Percentiles rank a stretch among this genome's conserved stretches.
These are phyloP conservation scores for Apiospora saccharicola DNA, from an alignment of 2,329 filamentous ascomycete species.

Conservation along the genomic window DNA sequence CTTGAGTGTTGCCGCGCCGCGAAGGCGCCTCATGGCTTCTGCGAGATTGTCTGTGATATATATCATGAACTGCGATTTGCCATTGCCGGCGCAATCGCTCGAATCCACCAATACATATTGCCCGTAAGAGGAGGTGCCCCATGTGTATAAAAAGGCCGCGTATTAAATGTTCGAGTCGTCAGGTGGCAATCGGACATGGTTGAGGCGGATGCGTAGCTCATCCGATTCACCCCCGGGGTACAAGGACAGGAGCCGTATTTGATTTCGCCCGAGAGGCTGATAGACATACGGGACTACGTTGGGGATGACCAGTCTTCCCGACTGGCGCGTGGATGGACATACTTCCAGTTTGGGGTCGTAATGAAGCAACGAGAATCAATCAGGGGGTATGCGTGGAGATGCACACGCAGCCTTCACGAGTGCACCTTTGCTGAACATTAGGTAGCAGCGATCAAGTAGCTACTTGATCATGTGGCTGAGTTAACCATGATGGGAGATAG, in stretches of 20 bases:
- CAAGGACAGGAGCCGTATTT: neutral
- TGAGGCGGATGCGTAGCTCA: neutral
- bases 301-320: neutral
- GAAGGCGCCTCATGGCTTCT: neutral
- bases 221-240: neutral
- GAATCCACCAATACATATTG: neutral
- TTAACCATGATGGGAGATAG: too few species aligned
- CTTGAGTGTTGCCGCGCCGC: neutral
- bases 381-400: too few species aligned
- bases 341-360: too few species aligned
- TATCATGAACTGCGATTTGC: neutral
- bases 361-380: too few species aligned
- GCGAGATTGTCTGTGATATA: neutral
- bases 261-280: neutral
- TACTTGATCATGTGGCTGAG: too few species aligned
- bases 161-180: neutral
- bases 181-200: neutral
- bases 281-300: neutral
- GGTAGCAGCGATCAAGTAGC: too few species aligned
- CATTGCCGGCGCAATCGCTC: neutral
- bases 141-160: slow-evolving; percentile 6
- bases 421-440: too few species aligned
- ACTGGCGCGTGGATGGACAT: neutral
- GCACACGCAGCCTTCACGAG: too few species aligned
- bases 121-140: neutral